Evolutionary conservation across 768 basidiomycete species (phyloP).

Genomic region (Boletus insuetus): DNA sequence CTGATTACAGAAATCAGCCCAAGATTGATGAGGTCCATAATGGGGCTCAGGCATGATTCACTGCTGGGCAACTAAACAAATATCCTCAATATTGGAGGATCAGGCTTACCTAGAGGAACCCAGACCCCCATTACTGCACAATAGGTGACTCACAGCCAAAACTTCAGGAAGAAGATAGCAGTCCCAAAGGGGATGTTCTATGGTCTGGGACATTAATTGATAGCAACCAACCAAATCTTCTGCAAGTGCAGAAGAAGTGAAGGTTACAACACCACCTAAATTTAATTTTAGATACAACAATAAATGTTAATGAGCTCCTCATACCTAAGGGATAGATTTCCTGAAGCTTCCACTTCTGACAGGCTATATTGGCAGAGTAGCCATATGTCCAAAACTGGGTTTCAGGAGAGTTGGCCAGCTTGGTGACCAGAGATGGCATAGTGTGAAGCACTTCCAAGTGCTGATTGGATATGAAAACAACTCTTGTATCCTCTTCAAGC

Average conservation of each 20-base stretch:
- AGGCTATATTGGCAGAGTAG: slow-evolving; percentile 51
- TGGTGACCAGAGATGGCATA: slow-evolving; percentile 48
- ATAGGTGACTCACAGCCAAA: slow-evolving; percentile 43
- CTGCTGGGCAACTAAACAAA: neutral
- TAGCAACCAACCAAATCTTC: slow-evolving; percentile 50
- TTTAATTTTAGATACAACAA: neutral
- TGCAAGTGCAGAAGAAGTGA: slow-evolving; percentile 59
- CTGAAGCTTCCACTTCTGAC: slow-evolving; percentile 55
- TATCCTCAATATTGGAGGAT: neutral
- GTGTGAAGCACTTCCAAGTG: slow-evolving; percentile 48
- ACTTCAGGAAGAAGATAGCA: slow-evolving; percentile 66
- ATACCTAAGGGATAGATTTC: slow-evolving; percentile 70
- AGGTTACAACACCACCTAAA: slow-evolving; percentile 71
- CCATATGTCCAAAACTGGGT: slow-evolving; percentile 69
- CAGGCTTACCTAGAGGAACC: slow-evolving; percentile 9
- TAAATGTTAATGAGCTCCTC: slow-evolving; percentile 10
- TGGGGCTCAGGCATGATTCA: slow-evolving; percentile 17
- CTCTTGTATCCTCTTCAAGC: slow-evolving; percentile 39
- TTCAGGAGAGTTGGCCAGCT: slow-evolving; percentile 43
- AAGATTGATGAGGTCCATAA: slow-evolving; percentile 40
- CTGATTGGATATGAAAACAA: slow-evolving; percentile 67
- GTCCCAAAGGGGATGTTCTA: slow-evolving; percentile 64
- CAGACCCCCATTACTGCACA: slow-evolving; percentile 4
- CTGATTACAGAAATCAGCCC: slow-evolving; percentile 54
- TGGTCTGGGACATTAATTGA: slow-evolving; percentile 48